phyloP scores from a whole-genome alignment of 2,329 filamentous ascomycete genomes.

The Penicillium sp. region DNA sequence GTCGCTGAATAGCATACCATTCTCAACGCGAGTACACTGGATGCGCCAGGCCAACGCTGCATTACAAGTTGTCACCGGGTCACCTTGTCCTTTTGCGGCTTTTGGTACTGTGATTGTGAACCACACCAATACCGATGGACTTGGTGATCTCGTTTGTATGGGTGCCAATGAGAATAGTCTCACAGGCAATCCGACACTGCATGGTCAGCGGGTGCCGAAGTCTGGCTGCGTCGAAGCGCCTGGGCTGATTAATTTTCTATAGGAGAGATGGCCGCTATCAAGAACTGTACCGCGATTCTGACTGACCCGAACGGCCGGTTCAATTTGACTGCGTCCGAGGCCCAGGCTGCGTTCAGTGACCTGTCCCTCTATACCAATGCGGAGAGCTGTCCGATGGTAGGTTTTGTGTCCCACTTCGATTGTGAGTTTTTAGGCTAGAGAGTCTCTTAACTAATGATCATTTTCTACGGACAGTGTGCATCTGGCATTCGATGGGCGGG shows the following conservation, averaged over 20 bases:
- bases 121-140: constrained; percentile 43
- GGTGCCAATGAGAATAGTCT: constrained; percentile 48
- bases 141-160: constrained; percentile 45
- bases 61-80: constrained; percentile 37
- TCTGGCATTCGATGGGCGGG: constrained; percentile 57
- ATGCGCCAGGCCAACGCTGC: constrained; percentile 53
- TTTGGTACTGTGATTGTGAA: constrained; percentile 58
- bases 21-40: constrained; percentile 48
- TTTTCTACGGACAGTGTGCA: constrained; percentile 43
- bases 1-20: constrained; percentile 35
- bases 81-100: constrained; percentile 53
- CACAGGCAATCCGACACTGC: constrained; percentile 54
- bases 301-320: constrained; percentile 48
- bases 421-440: neutral
- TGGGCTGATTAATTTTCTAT: neutral
- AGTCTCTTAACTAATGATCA: neutral
- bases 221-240: neutral
- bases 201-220: constrained; percentile 38
- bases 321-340: constrained; percentile 41
- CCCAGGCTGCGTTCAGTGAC: constrained; percentile 46
- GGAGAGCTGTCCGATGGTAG: constrained; percentile 55
- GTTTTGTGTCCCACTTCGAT: neutral
- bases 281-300: constrained; percentile 52
- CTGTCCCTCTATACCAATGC: constrained; percentile 58
- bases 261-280: constrained; percentile 57